Conservation (phyloP, 2,329 filamentous ascomycete species). For the Ceratocystis huliohia region DNA sequence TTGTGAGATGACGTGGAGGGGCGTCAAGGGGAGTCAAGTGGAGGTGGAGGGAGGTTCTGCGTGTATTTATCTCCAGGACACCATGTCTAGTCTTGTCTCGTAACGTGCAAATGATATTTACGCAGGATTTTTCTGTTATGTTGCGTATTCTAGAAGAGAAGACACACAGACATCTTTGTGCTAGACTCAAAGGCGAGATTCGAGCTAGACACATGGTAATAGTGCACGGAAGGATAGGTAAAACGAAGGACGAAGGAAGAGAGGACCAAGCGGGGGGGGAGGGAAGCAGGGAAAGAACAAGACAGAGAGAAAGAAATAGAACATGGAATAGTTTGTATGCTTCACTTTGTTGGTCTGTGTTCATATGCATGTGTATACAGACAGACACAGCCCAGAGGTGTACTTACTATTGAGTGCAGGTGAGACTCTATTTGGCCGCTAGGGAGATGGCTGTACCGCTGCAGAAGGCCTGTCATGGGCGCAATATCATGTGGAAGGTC, state of each 20-base stretch:
- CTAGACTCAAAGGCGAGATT: background rate
- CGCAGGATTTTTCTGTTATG: background rate
- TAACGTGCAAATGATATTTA: background rate
- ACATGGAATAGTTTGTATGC: background rate
- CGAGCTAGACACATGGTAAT: background rate
- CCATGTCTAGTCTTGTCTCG: background rate
- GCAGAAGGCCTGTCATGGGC: constrained; percentile 29
- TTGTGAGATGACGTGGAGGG: background rate
- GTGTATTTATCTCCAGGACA: background rate
- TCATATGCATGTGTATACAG: background rate
- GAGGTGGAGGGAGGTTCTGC: background rate
- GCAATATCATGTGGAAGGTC: constrained; percentile 30
- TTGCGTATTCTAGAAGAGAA: background rate
- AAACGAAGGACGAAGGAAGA: background rate
- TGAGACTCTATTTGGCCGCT: constrained; percentile 27
- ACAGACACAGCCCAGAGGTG: background rate
- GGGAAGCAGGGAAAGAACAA: background rate
- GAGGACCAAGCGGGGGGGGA: background rate
- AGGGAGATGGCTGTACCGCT: constrained; percentile 31
- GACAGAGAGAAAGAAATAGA: background rate
- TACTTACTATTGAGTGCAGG: constrained; percentile 21
- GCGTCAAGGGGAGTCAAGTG: background rate
- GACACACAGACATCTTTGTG: background rate
- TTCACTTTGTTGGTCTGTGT: background rate
- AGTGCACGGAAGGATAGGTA: background rate